These are phyloP conservation scores for Oenanthe sinensis DNA, from an alignment of 129 eudicot genomes.

Conservation along the genomic window DNA sequence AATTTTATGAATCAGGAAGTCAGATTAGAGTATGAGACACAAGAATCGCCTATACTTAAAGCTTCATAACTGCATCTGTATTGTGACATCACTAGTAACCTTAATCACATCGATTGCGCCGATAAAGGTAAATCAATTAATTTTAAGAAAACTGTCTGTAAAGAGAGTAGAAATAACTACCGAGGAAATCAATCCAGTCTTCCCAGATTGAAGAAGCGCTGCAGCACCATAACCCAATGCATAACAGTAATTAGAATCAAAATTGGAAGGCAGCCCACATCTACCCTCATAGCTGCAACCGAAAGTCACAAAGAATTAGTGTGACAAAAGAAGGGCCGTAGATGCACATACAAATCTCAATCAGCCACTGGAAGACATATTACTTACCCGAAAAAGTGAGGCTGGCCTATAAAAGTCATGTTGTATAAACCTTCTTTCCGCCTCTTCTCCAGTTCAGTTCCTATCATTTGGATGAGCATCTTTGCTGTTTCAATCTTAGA, in stretches of 20 bases:
- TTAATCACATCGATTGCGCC: not conserved
- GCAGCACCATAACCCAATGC: conserved; percentile 98
- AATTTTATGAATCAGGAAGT: not conserved
- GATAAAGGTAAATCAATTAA: not conserved
- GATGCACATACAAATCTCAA: not conserved
- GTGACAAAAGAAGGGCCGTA: not conserved
- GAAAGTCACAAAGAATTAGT: not conserved
- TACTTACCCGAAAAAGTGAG: conserved; percentile 93
- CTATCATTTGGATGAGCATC: conserved; percentile 97
- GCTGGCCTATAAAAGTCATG: conserved; percentile 61
- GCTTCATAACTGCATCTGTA: not conserved
- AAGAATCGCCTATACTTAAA: not conserved
- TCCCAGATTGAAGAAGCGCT: conserved; percentile 77
- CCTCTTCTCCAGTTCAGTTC: conserved; percentile 63
- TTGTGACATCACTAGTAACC: not conserved
- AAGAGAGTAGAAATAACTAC: conserved; percentile 23
- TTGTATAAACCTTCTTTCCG: conserved; percentile 45
- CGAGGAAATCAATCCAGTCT: conserved; percentile 91
- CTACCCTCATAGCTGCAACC: conserved; percentile 82
- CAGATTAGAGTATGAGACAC: not conserved
- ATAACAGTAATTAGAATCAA: conserved; percentile 86
- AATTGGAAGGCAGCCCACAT: conserved; percentile 89
- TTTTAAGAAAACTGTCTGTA: not conserved
- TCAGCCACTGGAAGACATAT: conserved; percentile 6
- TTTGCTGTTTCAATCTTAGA: conserved; percentile 96